phyloP scores from a whole-genome alignment of 805 yeast genomes.

The Ascoidea rubescens region DNA sequence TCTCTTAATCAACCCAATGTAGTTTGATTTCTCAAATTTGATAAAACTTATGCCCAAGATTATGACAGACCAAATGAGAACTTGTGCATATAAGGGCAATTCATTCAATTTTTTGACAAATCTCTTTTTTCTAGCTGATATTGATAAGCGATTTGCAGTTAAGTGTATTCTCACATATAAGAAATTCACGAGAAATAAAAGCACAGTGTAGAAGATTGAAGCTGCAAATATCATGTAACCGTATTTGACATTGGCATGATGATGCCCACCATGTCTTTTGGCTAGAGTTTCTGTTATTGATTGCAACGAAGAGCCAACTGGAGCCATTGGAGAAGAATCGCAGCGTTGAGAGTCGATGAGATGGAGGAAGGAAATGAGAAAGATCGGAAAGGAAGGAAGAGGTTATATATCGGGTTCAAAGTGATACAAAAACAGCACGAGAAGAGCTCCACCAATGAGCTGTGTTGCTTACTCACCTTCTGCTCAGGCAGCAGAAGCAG shows the following conservation, averaged over 20 bases:
- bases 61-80: conserved; percentile 22
- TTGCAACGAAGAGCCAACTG: background rate
- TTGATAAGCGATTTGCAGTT: background rate
- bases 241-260: conserved; percentile 41
- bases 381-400: too few species aligned
- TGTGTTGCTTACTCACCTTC: too few species aligned
- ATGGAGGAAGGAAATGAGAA: too few species aligned
- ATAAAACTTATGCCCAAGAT: conserved; percentile 20
- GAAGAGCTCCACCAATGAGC: too few species aligned
- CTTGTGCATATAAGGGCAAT: conserved; percentile 22
- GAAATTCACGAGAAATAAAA: conserved; percentile 19
- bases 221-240: conserved; percentile 39
- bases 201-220: conserved; percentile 24
- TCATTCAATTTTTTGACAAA: conserved; percentile 17
- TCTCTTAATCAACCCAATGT: conserved; percentile 32
- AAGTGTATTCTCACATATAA: conserved; percentile 10
- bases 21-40: conserved; percentile 21
- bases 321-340: background rate
- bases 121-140: conserved; percentile 24
- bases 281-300: background rate
- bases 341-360: too few species aligned
- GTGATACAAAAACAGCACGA: too few species aligned
- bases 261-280: conserved; percentile 24
- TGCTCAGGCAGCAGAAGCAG: too few species aligned
- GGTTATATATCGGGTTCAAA: too few species aligned